Evolutionary conservation across 1,284 basidiomycete species (phyloP), one percentile per base, ranked within the genome.

Genomic region (Wallemia mellicola): DNA sequence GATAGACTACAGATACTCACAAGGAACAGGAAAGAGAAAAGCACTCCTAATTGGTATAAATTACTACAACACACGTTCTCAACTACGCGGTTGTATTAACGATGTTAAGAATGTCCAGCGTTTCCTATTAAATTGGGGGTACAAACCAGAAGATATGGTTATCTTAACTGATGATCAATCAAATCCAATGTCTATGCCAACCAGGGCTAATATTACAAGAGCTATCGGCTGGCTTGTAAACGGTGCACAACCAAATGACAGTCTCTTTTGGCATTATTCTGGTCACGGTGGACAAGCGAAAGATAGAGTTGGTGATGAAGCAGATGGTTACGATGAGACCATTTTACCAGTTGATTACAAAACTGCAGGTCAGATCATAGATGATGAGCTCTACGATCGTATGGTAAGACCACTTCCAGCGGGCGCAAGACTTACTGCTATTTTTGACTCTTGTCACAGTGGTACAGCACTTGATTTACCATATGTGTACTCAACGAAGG

Each of bases 161-260:
- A 61, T 69, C 15, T 61, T 69, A 11, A 67, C 67, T n/a, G 68
- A 69, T 54, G 64, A 64, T 48, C 61, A 64, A 32, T 58, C 61
- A 17, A 64, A 69, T 58, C 59, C 63, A 28, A 64, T 66, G 56
- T 67, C 67, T 54, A 65, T 67, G 28, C 68, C 68, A 1, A 69
- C 68, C 25, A 62, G 68, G 3, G 65, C 64, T 30, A 69, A 69
- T 65, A 69, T 69, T 24, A 25, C 27, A 25, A 9, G 58, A 15
- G 68, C 68, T 27, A 69, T 69, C 67, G 63, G 68, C 61, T 69
- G 68, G 68, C 61, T 69, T 56, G 66, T 68, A 14, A 63, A 63
- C 14, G 66, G 63, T 26, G 68, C 68, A 2, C 61, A 61, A 48
- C 63, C 66, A 0, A 66, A 66, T 54, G 68, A 69, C 60, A 67